phyloP scores from a whole-genome alignment of 208 protist species.

The Leishmania guyanensis region DNA sequence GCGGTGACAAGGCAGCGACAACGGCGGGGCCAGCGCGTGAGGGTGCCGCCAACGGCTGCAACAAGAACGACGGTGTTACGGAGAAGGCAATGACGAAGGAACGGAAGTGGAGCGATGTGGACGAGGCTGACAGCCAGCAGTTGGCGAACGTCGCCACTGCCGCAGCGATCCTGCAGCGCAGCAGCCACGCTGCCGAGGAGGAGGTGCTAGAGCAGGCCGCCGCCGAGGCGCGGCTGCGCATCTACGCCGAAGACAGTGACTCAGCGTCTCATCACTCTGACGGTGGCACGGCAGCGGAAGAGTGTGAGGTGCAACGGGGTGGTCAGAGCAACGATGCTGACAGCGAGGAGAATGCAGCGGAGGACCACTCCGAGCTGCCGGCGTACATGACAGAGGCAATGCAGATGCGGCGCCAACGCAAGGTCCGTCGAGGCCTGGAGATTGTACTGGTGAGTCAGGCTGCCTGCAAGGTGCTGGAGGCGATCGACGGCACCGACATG shows the following conservation, averaged over 20 bases:
- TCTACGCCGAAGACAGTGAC: conserved; percentile 10
- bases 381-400: conserved; percentile 42
- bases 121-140: conserved; percentile 29
- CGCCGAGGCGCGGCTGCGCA: conserved; percentile 25
- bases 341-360: conserved; percentile 8
- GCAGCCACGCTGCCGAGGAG: conserved; percentile 15
- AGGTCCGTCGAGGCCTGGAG: conserved; percentile 36
- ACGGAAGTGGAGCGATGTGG: conserved; percentile 11
- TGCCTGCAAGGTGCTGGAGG: conserved; percentile 36
- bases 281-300: background rate
- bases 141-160: conserved; percentile 31
- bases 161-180: conserved; percentile 22
- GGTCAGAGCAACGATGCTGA: background rate
- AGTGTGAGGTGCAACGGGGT: background rate
- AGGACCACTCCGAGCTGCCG: conserved; percentile 23
- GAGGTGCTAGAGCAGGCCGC: conserved; percentile 21
- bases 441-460: conserved; percentile 41
- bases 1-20: background rate
- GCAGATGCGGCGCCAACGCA: conserved; percentile 41
- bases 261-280: background rate
- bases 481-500: conserved; percentile 32
- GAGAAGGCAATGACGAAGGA: background rate
- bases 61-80: background rate
- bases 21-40: background rate
- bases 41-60: background rate